Base-by-base conservation (phyloP, 768 basidiomycete species). In the Cytidiella melzeri region DNA sequence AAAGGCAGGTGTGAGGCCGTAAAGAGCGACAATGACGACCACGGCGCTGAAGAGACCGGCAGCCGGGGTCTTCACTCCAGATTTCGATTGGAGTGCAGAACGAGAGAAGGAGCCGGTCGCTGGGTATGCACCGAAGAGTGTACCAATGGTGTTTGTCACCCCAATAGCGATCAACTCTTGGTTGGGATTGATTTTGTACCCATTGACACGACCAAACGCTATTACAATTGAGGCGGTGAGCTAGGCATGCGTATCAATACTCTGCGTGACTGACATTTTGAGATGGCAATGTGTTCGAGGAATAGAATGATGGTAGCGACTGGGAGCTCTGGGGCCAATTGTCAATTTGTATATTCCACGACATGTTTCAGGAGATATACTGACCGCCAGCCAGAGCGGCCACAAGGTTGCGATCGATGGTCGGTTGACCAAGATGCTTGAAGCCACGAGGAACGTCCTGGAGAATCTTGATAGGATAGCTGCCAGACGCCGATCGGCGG, bases 41-140 rank as follows among this genome's bases (percentile, higher is more conserved):
- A 94, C 63, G 23, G 88, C 85, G 18, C 89, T 86, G 57, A 87
- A 63, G 46, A 92, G 73, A 46, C 95, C 95, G 10, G 88, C 91
- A 6, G 84, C 74, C 9, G 95, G 95, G 1, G 95, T 97, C 43
- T 93, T 81, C 12, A 96, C 94, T 39, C 95, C 95, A 0, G 91
- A 93, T 66, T 94, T 97, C 23, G 88, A 81, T 68, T 96, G 92
- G 62, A 98, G 73, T 3, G 95, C 95, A 5, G 92, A 88, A 20
- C 95, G 87, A 40, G 93, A 95, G 77, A 97, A 98, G 1, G 93
- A 96, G 1, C 95, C 95, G 15, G 95, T 98, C 0, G 94, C 90
- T 13, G 95, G 93, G 65, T 95, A 97, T 0, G 92, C 94, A 42
- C 69, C 79, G 63, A 98, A 96, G 59, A 87, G 71, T 20, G 89